Evolutionary conservation across 108 stramenopile species (phyloP), one percentile per base, ranked within the genome.

Genomic region (Poteriospumella lacustris): DNA sequence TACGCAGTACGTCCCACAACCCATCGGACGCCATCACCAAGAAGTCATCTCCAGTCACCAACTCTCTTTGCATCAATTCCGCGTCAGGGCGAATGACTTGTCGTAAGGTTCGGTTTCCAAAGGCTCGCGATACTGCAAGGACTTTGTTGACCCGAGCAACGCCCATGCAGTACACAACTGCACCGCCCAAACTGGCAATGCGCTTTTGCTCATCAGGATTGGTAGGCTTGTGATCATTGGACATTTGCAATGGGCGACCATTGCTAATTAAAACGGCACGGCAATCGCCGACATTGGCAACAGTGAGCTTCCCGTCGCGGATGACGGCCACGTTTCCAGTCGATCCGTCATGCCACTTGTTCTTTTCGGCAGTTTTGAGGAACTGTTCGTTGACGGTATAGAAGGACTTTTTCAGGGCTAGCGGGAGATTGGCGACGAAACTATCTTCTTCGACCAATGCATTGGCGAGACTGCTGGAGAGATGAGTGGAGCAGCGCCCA

Each of bases 171-270:
- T 75, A 59, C 1, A 75, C 33, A 0, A 86, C 86, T 24, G 36
- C 3, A 1, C 86, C 86, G 1, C 86, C 86, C 2, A 62, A 19
- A 1, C 24, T 38, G 0, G n/a, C 15, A 24, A 86, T 84, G 0
- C 86, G 67, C n/a, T 60, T 43, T 5, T 34, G 59, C 79, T 86
- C 86, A 12, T 68, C 75, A 52, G 78, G 83, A 42, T 59, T 56
- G 12, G 76, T 44, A 1, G 86, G 86, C 72, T 86, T 86, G 67
- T 86, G 86, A 58, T 86, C 86, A 15, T 42, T 38, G 39, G 78
- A 69, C 34, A 86, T 68, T 0, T 77, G 42, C 1, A 82, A 0
- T 33, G 69, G 58, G 36, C 39, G 12, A 1, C 73, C 78, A 3
- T 29, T 38, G 12, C 5, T 1, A 1, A 84, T 77, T 1, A 86